Evolutionary conservation across 1,284 basidiomycete genomes (phyloP).

Genomic region (Fomitopsis schrenkii): DNA sequence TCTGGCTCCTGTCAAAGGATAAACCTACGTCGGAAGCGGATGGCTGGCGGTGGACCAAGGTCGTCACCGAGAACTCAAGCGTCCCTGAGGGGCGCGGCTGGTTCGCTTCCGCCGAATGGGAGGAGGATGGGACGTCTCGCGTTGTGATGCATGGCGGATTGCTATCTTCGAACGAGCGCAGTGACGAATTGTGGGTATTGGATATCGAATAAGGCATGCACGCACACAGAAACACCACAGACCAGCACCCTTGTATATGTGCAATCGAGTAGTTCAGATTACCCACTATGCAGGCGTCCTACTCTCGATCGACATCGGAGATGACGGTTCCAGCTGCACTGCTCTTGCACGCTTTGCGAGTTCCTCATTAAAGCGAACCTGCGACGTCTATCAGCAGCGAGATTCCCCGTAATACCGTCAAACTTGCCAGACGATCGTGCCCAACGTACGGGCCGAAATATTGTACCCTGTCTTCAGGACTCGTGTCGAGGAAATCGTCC

Average conservation of each 20-base stretch:
- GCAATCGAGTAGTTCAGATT: not conserved
- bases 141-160: conserved; percentile 20
- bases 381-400: conserved; percentile 8
- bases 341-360: conserved; percentile 34
- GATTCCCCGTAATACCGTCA: not conserved
- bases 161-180: conserved; percentile 18
- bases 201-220: conserved; percentile 14
- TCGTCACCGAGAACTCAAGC: not conserved
- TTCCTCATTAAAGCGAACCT: conserved; percentile 36
- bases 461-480: conserved; percentile 42
- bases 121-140: conserved; percentile 14
- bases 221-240: not conserved
- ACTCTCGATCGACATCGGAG: conserved; percentile 2
- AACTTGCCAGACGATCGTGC: conserved; percentile 48
- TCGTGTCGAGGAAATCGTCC: conserved; percentile 50
- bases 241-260: not conserved
- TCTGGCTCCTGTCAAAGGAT: conserved; percentile 24
- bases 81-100: conserved; percentile 22
- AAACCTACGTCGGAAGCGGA: not conserved
- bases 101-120: conserved; percentile 18
- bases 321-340: conserved; percentile 27
- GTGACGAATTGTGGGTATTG: conserved; percentile 23
- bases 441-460: conserved; percentile 49
- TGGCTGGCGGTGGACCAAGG: conserved; percentile 19
- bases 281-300: not conserved